A percentile compares a stretch with the other conserved stretches of the same genome.
Evolutionary conservation across 106 monocot species (phyloP).

Genomic region (Dendrobium chrysotoxum): DNA sequence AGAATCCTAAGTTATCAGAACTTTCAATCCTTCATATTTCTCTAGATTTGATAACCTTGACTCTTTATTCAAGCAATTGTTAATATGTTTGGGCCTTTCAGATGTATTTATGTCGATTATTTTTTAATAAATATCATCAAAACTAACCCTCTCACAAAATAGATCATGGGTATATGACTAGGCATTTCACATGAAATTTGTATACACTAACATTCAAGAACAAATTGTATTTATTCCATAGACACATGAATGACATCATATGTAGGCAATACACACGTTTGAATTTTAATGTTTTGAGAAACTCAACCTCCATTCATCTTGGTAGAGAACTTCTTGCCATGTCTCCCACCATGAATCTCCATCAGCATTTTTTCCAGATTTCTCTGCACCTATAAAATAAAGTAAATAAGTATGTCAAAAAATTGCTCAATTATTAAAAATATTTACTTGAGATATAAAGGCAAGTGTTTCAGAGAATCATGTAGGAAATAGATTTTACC

Average conservation of each 20-base stretch:
- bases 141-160: not conserved
- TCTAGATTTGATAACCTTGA: not conserved
- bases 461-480: not conserved
- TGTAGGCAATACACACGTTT: not conserved
- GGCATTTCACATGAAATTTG: not conserved
- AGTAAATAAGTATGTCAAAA: not conserved
- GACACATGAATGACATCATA: not conserved
- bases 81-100: not conserved
- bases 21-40: not conserved
- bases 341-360: conserved; percentile 99
- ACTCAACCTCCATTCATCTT: conserved; percentile 98
- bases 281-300: not conserved
- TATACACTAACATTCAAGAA: not conserved
- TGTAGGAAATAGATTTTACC: not conserved
- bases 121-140: conserved; percentile 1
- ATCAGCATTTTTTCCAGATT: conserved; percentile 85
- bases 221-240: not conserved
- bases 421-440: not conserved
- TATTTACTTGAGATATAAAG: conserved; percentile 2
- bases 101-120: not conserved
- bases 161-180: not conserved
- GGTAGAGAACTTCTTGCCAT: conserved; percentile 94
- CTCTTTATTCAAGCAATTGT: not conserved
- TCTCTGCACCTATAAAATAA: conserved; percentile 68
- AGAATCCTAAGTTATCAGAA: no score